Evolutionary conservation across 345 rosid genomes (phyloP), one percentile per base, ranked within the genome.

Genomic region (Rubroshorea leprosula): DNA sequence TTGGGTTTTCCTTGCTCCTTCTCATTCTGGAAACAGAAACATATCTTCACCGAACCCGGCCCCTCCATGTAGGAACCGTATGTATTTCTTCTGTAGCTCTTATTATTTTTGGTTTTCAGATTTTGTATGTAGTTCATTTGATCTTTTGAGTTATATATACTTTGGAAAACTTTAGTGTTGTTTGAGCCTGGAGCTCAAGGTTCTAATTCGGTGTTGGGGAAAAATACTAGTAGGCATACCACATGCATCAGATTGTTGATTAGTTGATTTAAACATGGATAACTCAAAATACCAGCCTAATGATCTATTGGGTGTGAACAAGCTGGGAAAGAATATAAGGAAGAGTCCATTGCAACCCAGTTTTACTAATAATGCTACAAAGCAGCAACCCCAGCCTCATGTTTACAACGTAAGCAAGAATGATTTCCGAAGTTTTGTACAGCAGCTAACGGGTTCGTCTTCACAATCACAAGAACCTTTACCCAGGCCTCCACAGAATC

Each of bases 321-420:
- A 84, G 81, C 74, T 69, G 16, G 92, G 98, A 44, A 91, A 78
- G 73, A 85, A 80, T 52, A 88, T 88, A 70, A 74, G 68, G 76
- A 91, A 91, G 76, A 91, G 98, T 56, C 96, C 95, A 10, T 58
- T 80, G 67, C 96, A 91, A 68, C 83, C 89, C 0, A 83, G 59
- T 66, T 80, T 83, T 43, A 54, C 76, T 1, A 83, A 66, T 67
- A 74, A 71, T 54, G 74, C 72, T 44, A 67, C 78, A 46, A 71
- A 85, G 78, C 78, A 82, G 58, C 89, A 87, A 69, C 92, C 95
- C 57, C 98, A 83, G 76, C 83, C 83, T 49, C 95, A 88, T 62
- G 95, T 91, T 63, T 91, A 91, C 72, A 91, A 88, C 70, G 86
- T 91, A 50, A 88, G 87, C 86, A 91, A 91, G 88, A 85, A 78